phyloP scores from a whole-genome alignment of 1,284 basidiomycete species.

The Calocybe gambosa region DNA sequence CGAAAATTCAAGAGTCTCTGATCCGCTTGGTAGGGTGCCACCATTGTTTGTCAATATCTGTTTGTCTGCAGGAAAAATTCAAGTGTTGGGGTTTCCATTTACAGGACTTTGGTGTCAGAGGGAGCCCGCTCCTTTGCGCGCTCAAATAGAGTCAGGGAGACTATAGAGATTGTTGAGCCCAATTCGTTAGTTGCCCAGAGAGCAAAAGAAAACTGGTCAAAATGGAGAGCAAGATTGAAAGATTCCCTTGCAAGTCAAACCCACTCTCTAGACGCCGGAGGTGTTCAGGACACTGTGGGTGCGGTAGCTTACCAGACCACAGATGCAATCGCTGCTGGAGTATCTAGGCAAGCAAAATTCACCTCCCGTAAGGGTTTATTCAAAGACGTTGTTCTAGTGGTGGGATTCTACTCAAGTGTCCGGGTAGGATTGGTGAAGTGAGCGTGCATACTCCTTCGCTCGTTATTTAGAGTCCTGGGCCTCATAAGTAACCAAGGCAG shows the following conservation, averaged over 20 bases:
- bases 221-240: slow-evolving; percentile 50
- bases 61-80: background rate
- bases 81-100: background rate
- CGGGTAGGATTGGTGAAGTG: slow-evolving; percentile 69
- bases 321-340: slow-evolving; percentile 55
- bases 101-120: slow-evolving; percentile 29
- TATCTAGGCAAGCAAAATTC: slow-evolving; percentile 53
- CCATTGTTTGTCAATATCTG: slow-evolving; percentile 45
- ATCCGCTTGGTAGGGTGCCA: slow-evolving; percentile 56
- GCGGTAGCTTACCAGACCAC: slow-evolving; percentile 47
- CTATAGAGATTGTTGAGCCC: slow-evolving; percentile 31
- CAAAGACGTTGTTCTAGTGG: slow-evolving; percentile 39
- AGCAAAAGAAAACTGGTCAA: slow-evolving; percentile 49
- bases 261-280: slow-evolving; percentile 17
- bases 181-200: slow-evolving; percentile 42
- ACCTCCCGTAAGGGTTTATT: background rate
- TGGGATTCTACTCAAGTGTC: slow-evolving; percentile 63
- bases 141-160: slow-evolving; percentile 16
- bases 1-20: slow-evolving; percentile 40
- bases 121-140: slow-evolving; percentile 50
- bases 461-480: background rate
- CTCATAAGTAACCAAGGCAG: slow-evolving; percentile 36
- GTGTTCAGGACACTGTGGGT: slow-evolving; percentile 71
- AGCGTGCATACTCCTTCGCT: slow-evolving; percentile 14
- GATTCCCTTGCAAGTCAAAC: slow-evolving; percentile 3